Base-by-base conservation (phyloP, 345 rosid genomes). In the Mercurialis annua region DNA sequence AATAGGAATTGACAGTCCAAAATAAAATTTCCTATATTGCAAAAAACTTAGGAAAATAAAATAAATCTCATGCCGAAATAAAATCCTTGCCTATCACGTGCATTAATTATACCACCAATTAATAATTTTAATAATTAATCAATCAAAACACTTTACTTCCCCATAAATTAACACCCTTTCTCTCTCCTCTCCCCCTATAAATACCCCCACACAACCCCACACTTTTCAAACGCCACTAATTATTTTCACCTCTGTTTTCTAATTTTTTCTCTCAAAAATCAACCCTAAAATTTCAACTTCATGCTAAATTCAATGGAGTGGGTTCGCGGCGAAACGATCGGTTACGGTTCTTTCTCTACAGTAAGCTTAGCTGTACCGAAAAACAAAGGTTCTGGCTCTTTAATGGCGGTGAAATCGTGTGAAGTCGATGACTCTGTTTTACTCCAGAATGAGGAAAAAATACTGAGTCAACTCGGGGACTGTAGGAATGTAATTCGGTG, bases 11-110 rank as follows among this genome's bases (percentile, higher is more conserved):
- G n/a, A n/a, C n/a, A n/a, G n/a, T n/a, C n/a, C n/a, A n/a, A n/a
- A n/a, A n/a, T n/a, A n/a, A n/a, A n/a, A n/a, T n/a, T n/a, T n/a
- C n/a, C 40, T 34, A 3, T 34, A 34, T 9, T 9, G 5, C 40
- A 3, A 4, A 34, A 34, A 34, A 34, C 4, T 34, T 34, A 34
- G 40, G 40, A 34, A 34, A 34, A 34, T 34, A 34, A 3, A 34
- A 34, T 4, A 34, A 34, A 34, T 56, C 17, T 17, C 21, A 14
- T 34, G 20, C 10, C 24, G 2, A 44, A 36, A 40, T 61, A 76
- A 71, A 30, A 74, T 70, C 76, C 75, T 69, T 71, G 69, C 68
- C 54, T 67, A 76, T 81, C 91, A 82, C 88, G 86, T 86, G 84
- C 84, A 74, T 76, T 79, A 73, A 81, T 51, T 69, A 53, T 63